A percentile compares a stretch with the other conserved stretches of the same genome.
phyloP scores from a whole-genome alignment of 306 rosid genomes.

The Rubus idaeus region DNA sequence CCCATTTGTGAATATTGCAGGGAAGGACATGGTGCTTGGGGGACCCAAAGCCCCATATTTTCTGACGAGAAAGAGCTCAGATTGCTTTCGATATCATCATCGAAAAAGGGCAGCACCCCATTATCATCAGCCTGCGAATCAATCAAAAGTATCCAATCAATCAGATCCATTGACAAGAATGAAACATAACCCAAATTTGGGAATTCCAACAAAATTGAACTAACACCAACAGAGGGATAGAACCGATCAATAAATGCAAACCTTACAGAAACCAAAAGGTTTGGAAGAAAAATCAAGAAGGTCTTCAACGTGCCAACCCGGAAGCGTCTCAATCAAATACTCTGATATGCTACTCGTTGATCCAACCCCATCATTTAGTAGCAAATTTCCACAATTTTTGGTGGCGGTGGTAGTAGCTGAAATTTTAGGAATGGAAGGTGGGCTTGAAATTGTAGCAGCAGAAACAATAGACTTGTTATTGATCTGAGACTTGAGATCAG shows the following conservation, averaged over 20 bases:
- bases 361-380: slow-evolving; percentile 22
- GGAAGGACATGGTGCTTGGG: slow-evolving; percentile 49
- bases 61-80: slow-evolving; percentile 38
- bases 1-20: slow-evolving; percentile 37
- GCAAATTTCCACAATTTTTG: slow-evolving; percentile 8
- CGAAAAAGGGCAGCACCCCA: slow-evolving; percentile 28
- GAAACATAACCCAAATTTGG: background rate
- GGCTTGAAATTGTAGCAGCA: slow-evolving; percentile 21
- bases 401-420: slow-evolving; percentile 20
- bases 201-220: background rate
- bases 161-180: background rate
- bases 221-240: background rate
- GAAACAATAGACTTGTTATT: slow-evolving; percentile 21
- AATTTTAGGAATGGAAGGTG: slow-evolving; percentile 29
- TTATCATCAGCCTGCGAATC: slow-evolving; percentile 51
- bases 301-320: slow-evolving; percentile 94
- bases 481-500: slow-evolving; percentile 20
- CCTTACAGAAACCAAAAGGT: slow-evolving; percentile 61
- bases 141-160: background rate
- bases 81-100: slow-evolving; percentile 36
- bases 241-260: slow-evolving; percentile 21
- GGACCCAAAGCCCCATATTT: slow-evolving; percentile 71
- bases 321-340: slow-evolving; percentile 84
- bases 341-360: slow-evolving; percentile 69
- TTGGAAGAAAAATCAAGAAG: slow-evolving; percentile 59